A percentile compares a stretch with the other conserved stretches of the same genome.
Conservation (phyloP, 2,329 filamentous ascomycete species). For the Aspergillus sp. region DNA sequence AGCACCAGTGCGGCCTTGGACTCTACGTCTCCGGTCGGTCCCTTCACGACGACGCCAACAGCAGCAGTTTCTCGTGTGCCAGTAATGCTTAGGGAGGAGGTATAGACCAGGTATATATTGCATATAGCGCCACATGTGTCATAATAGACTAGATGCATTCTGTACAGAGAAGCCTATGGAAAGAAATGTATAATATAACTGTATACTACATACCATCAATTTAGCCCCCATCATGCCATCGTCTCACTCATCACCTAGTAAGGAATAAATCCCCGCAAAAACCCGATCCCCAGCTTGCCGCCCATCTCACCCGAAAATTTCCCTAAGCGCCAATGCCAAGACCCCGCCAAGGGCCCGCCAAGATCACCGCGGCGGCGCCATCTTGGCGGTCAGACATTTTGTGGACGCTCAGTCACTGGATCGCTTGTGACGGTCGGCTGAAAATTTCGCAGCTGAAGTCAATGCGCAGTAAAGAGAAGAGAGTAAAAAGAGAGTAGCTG, state of each 20-base stretch:
- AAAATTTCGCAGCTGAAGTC: too few species aligned
- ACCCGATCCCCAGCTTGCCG: too few species aligned
- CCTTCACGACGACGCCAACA: constrained; percentile 29
- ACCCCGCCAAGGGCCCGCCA: not conserved
- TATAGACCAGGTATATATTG: not conserved
- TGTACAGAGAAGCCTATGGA: not conserved
- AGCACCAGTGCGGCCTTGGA: constrained; percentile 32
- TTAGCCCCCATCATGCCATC: too few species aligned
- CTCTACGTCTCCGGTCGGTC: constrained; percentile 34
- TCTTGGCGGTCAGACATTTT: not conserved
- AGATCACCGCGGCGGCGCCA: not conserved
- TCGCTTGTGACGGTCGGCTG: too few species aligned
- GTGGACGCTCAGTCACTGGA: too few species aligned
- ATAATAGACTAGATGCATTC: not conserved
- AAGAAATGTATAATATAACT: not conserved
- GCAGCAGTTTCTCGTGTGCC: constrained; percentile 34
- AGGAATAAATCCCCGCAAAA: too few species aligned
- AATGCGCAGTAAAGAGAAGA: too few species aligned
- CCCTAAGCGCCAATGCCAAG: not conserved
- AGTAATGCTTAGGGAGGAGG: constrained; percentile 18
- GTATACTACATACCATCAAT: not conserved
- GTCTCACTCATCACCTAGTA: too few species aligned
- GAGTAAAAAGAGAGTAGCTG: too few species aligned
- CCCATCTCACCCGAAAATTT: not conserved
- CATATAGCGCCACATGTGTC: not conserved